Conservation (phyloP, 2,329 filamentous ascomycete genomes). For the Paecilomyces sp. region DNA sequence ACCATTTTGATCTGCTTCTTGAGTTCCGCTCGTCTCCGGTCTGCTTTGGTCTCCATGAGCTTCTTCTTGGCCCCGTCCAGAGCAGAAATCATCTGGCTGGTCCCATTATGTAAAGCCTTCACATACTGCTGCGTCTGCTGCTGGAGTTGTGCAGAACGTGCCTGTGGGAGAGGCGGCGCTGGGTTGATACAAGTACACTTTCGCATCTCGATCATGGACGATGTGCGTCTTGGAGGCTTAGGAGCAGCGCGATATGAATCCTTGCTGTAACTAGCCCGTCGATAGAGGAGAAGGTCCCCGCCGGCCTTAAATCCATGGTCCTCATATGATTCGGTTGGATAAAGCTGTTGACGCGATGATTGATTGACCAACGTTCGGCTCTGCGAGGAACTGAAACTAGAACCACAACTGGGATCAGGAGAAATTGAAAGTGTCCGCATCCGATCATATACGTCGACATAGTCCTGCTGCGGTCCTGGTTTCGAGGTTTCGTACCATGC, state of each 20-base stretch:
- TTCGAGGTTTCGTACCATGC: background rate
- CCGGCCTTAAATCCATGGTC: background rate
- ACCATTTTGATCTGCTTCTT: slow-evolving; percentile 36
- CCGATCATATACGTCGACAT: background rate
- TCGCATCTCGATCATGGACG: background rate
- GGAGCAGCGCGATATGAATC: background rate
- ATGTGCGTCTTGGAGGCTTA: background rate
- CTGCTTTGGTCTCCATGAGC: slow-evolving; percentile 24
- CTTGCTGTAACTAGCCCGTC: background rate
- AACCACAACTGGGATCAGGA: background rate
- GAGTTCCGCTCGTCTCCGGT: slow-evolving; percentile 28
- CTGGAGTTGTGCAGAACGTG: background rate
- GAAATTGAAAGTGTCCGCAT: background rate
- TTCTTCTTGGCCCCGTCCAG: slow-evolving; percentile 27
- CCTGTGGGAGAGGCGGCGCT: background rate
- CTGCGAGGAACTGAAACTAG: background rate
- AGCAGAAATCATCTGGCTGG: slow-evolving; percentile 17
- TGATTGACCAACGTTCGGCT: background rate
- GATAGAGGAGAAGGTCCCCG: background rate
- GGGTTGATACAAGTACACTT: background rate
- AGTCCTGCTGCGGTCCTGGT: background rate
- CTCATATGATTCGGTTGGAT: background rate
- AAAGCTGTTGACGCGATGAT: background rate
- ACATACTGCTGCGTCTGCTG: slow-evolving; percentile 13
- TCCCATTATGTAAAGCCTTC: slow-evolving; percentile 18